phyloP scores from a whole-genome alignment of 2,329 filamentous ascomycete genomes.

The Colletotrichum sp. region DNA sequence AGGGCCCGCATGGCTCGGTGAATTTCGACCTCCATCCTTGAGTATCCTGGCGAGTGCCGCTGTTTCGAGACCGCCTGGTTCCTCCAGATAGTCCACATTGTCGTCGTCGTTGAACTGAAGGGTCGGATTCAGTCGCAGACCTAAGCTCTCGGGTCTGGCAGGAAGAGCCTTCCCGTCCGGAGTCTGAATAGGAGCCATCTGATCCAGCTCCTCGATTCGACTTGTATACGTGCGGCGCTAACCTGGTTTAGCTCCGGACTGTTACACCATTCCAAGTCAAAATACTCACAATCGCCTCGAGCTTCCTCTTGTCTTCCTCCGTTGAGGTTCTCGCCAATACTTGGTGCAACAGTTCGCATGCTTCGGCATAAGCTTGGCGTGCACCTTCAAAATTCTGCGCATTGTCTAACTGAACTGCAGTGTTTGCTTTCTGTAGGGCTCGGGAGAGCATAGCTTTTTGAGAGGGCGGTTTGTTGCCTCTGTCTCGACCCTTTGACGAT shows the following conservation, averaged over 20 bases:
- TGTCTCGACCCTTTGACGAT: constrained; percentile 36
- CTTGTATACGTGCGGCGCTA: constrained; percentile 89
- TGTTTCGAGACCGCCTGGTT: constrained; percentile 53
- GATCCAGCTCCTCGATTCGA: constrained; percentile 84
- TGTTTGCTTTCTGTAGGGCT: constrained; percentile 93
- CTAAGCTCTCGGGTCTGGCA: constrained; percentile 66
- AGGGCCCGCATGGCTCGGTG: neutral
- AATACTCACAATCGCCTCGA: constrained; percentile 86
- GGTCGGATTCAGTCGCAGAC: constrained; percentile 41
- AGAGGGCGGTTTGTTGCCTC: constrained; percentile 57
- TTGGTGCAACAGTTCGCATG: constrained; percentile 84
- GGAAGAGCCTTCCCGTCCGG: constrained; percentile 78
- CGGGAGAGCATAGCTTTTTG: constrained; percentile 98
- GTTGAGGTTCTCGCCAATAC: constrained; percentile 85
- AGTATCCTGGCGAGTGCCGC: constrained; percentile 54
- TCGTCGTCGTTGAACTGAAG: constrained; percentile 38
- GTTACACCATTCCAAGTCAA: neutral
- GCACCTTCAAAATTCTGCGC: constrained; percentile 93
- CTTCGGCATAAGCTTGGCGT: constrained; percentile 87
- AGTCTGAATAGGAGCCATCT: constrained; percentile 61
- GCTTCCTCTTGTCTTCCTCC: constrained; percentile 85
- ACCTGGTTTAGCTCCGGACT: neutral
- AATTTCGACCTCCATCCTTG: neutral
- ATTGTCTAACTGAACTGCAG: constrained; percentile 94
- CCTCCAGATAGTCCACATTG: constrained; percentile 46